Evolutionary conservation across 192 early-diverging fungal species (phyloP).

Genomic region (Coemansia sp.): DNA sequence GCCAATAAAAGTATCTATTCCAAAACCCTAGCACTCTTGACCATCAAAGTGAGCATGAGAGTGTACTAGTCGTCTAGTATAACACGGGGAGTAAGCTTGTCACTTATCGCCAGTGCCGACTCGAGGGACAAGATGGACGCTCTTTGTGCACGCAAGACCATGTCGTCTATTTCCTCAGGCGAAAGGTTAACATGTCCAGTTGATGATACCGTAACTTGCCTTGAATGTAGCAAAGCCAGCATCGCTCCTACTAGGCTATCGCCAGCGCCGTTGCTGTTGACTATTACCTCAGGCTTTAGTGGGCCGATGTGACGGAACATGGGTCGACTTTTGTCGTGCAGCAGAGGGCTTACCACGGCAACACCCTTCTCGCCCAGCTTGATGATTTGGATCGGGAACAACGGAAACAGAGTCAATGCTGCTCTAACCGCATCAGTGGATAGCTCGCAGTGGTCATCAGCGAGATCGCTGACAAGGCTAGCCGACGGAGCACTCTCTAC

Average conservation of each 20-base stretch:
- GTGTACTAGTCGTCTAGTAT: not conserved
- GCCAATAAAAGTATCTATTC: not conserved
- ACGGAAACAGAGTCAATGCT: slow-evolving; percentile 49
- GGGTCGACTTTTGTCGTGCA: not conserved
- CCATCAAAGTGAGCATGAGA: not conserved
- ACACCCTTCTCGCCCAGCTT: slow-evolving; percentile 76
- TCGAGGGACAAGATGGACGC: slow-evolving; percentile 47
- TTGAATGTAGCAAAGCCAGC: slow-evolving; percentile 49
- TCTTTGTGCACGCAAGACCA: slow-evolving; percentile 40
- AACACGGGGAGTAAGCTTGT: slow-evolving; percentile 23
- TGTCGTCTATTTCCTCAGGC: slow-evolving; percentile 20
- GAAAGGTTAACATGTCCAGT: slow-evolving; percentile 12
- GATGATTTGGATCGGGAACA: slow-evolving; percentile 64
- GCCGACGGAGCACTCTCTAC: slow-evolving; percentile 20
- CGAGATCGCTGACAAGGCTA: slow-evolving; percentile 12
- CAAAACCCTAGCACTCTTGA: not conserved
- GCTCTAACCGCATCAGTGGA: slow-evolving; percentile 19
- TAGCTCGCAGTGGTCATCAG: slow-evolving; percentile 14
- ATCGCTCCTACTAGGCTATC: slow-evolving; percentile 74
- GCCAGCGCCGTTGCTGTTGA: slow-evolving; percentile 50
- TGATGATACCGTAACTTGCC: slow-evolving; percentile 1
- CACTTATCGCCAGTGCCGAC: slow-evolving; percentile 35
- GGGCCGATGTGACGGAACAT: slow-evolving; percentile 27
- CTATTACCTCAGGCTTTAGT: slow-evolving; percentile 16
- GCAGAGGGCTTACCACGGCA: slow-evolving; percentile 37